Evolutionary conservation across 2,329 filamentous ascomycete genomes (phyloP).

Genomic region (Penicillium sp.): DNA sequence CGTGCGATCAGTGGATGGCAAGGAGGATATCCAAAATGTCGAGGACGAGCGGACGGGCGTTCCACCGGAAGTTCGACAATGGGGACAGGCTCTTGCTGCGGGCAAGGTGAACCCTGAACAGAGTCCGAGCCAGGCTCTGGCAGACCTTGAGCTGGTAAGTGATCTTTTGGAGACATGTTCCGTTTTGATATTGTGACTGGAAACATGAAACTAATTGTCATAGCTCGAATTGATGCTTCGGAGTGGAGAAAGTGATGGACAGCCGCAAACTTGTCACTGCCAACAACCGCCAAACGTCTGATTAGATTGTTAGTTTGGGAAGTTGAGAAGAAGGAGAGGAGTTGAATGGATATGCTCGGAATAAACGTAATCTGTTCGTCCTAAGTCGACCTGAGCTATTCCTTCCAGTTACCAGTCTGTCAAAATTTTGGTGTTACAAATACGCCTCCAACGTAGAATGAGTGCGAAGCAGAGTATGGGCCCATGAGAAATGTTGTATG

Average conservation of each 20-base stretch:
- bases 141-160: constrained; percentile 18
- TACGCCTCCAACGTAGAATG: background rate
- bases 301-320: background rate
- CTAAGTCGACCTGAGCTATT: background rate
- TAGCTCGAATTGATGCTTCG: constrained; percentile 7
- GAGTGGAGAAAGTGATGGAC: background rate
- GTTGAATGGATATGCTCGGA: background rate
- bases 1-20: background rate
- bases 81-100: constrained; percentile 8
- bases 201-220: background rate
- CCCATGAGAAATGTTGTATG: background rate
- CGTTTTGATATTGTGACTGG: background rate
- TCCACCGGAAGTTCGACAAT: constrained; percentile 10
- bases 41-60: constrained; percentile 7
- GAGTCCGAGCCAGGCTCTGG: constrained; percentile 16
- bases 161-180: background rate
- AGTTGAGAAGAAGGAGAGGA: background rate
- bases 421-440: background rate
- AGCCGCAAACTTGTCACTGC: background rate
- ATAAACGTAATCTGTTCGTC: background rate
- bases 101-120: constrained; percentile 11
- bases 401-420: background rate
- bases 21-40: constrained; percentile 5
- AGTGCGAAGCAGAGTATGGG: background rate
- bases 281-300: background rate